Evolutionary conservation across 2,329 filamentous ascomycete species (phyloP).

Genomic region (Fusarium kyushuense): DNA sequence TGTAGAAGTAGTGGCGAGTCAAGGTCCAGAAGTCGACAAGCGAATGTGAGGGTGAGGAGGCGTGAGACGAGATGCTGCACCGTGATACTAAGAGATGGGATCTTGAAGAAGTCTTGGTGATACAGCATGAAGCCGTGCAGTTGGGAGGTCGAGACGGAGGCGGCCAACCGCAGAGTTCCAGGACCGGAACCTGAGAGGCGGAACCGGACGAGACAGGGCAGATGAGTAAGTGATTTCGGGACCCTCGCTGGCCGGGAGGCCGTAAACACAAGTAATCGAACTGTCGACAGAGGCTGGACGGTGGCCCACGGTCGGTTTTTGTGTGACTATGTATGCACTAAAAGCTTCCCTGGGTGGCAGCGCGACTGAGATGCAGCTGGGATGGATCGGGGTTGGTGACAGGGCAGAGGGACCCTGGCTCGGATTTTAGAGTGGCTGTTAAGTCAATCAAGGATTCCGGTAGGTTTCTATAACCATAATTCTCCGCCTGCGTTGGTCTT

Average conservation of each 20-base stretch:
- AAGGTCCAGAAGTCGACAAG: slow-evolving; percentile 42
- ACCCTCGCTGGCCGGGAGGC: slow-evolving; percentile 44
- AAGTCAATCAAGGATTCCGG: slow-evolving; percentile 52
- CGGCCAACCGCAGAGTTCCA: slow-evolving; percentile 60
- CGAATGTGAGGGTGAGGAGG: slow-evolving; percentile 52
- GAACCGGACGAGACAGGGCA: slow-evolving; percentile 43
- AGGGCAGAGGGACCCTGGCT: slow-evolving; percentile 54
- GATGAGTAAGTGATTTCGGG: slow-evolving; percentile 47
- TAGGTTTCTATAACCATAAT: slow-evolving; percentile 53
- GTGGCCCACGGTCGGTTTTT: slow-evolving; percentile 61
- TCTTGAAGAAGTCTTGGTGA: slow-evolving; percentile 59
- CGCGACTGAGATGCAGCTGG: slow-evolving; percentile 58
- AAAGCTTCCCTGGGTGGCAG: slow-evolving; percentile 51
- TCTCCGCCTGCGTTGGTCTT: slow-evolving; percentile 52
- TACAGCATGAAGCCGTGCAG: slow-evolving; percentile 64
- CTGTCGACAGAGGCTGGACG: slow-evolving; percentile 52
- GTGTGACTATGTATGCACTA: slow-evolving; percentile 60
- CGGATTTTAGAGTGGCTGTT: slow-evolving; percentile 55
- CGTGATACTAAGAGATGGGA: slow-evolving; percentile 62
- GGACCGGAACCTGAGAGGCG: slow-evolving; percentile 51
- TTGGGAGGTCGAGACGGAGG: slow-evolving; percentile 59
- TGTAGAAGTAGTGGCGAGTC: slow-evolving; percentile 19
- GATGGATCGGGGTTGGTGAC: slow-evolving; percentile 57
- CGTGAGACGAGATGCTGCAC: slow-evolving; percentile 66
- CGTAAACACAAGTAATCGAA: slow-evolving; percentile 49